phyloP scores from a whole-genome alignment of 2,329 filamentous ascomycete genomes.

The Paecilomyces fulvus region DNA sequence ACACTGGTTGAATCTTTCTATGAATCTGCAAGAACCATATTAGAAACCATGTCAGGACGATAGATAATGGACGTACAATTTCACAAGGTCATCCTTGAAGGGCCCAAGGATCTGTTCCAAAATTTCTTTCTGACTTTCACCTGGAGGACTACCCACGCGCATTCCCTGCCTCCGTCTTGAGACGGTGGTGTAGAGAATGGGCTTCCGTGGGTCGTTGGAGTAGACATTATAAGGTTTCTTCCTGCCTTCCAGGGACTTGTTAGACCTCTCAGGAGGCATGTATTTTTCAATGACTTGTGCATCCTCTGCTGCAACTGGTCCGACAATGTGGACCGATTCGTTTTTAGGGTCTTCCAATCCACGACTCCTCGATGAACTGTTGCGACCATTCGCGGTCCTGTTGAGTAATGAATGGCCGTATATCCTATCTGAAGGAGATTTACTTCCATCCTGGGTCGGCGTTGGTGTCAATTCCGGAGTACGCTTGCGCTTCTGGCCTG shows the following conservation, averaged over 20 bases:
- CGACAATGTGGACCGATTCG: slow-evolving; percentile 48
- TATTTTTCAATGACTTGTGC: slow-evolving; percentile 54
- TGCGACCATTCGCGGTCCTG: slow-evolving; percentile 17
- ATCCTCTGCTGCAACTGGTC: slow-evolving; percentile 52
- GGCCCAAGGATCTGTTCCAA: slow-evolving; percentile 54
- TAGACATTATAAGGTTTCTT: slow-evolving; percentile 44
- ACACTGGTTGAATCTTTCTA: slow-evolving; percentile 50
- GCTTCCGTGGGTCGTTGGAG: slow-evolving; percentile 38
- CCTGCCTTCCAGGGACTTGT: slow-evolving; percentile 28
- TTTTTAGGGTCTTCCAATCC: slow-evolving; percentile 28
- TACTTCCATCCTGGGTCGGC: slow-evolving; percentile 8
- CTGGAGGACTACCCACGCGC: slow-evolving; percentile 34
- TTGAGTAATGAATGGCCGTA: slow-evolving; percentile 17
- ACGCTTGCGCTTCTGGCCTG: slow-evolving; percentile 30
- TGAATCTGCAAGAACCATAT: slow-evolving; percentile 36
- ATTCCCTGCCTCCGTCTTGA: slow-evolving; percentile 42
- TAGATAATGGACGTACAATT: slow-evolving; percentile 38
- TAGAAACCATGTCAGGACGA: slow-evolving; percentile 1
- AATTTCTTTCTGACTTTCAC: slow-evolving; percentile 44
- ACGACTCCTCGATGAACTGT: slow-evolving; percentile 23
- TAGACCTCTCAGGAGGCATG: slow-evolving; percentile 38
- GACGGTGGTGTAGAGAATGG: slow-evolving; percentile 41
- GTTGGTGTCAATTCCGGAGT: slow-evolving; percentile 20
- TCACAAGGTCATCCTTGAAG: slow-evolving; percentile 43
- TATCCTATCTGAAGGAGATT: slow-evolving; percentile 9